Evolutionary conservation across 768 basidiomycete species (phyloP).

Genomic region (Suillus tomentosus): DNA sequence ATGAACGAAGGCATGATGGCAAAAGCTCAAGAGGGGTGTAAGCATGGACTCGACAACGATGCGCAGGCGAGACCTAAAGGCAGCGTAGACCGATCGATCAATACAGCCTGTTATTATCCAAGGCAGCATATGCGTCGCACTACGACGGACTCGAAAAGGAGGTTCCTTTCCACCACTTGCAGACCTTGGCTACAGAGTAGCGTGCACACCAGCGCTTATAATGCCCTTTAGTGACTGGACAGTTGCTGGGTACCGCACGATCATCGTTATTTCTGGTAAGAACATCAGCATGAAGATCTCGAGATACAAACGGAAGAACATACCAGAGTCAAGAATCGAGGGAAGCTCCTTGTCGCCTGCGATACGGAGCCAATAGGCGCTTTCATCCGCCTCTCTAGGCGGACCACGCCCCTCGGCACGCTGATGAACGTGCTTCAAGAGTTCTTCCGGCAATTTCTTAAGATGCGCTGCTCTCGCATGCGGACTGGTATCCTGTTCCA

Average conservation of each 20-base stretch:
- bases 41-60: no score
- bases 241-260: conserved; percentile 79
- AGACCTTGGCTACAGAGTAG: conserved; percentile 75
- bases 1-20: no score
- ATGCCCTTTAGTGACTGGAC: conserved; percentile 86
- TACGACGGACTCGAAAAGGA: conserved; percentile 17
- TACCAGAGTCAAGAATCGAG: conserved; percentile 55
- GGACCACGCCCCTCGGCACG: conserved; percentile 35
- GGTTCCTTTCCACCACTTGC: conserved; percentile 75
- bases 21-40: no score
- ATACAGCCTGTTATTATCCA: no score
- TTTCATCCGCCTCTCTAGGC: conserved; percentile 63
- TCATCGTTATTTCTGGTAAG: conserved; percentile 65
- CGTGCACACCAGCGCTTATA: conserved; percentile 77
- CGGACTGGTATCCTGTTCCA: conserved; percentile 76
- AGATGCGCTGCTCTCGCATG: conserved; percentile 73
- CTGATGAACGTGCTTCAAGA: conserved; percentile 56
- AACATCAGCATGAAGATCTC: not conserved
- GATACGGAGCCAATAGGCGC: conserved; percentile 71
- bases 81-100: no score
- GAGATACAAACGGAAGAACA: conserved; percentile 20
- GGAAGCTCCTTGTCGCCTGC: conserved; percentile 65
- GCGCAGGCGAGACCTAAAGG: no score
- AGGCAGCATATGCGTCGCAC: no score
- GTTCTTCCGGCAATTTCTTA: conserved; percentile 72